phyloP scores from a whole-genome alignment of 169 alveolate species.

The Plasmodium fragile region DNA sequence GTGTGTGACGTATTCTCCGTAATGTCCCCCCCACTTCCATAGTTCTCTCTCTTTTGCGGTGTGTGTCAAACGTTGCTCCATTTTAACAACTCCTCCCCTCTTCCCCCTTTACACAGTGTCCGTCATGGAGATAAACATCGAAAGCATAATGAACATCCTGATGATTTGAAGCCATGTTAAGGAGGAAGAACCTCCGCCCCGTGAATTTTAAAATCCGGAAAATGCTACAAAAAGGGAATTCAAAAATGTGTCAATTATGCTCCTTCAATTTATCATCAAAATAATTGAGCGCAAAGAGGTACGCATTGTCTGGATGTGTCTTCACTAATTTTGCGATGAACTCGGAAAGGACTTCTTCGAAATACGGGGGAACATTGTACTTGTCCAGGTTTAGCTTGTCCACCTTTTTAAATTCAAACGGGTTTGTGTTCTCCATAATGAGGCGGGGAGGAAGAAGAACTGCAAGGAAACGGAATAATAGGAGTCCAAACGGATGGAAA shows the following conservation, averaged over 20 bases:
- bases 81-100: not conserved
- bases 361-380: conserved; percentile 33
- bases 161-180: conserved; percentile 9
- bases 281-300: conserved; percentile 51
- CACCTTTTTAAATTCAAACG: conserved; percentile 41
- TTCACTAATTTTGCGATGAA: conserved; percentile 43
- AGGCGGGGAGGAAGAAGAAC: not conserved
- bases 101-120: conserved; percentile 30
- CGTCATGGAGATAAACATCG: conserved; percentile 39
- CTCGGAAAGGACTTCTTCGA: conserved; percentile 66
- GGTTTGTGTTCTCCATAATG: conserved; percentile 15
- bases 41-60: not conserved
- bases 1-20: not conserved
- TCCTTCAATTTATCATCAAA: conserved; percentile 38
- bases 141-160: conserved; percentile 26
- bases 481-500: not conserved
- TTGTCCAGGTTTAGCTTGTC: conserved; percentile 48
- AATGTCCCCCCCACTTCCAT: not conserved
- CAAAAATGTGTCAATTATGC: not conserved
- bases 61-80: not conserved
- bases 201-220: not conserved
- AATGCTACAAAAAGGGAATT: not conserved
- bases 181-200: not conserved
- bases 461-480: not conserved
- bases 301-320: conserved; percentile 35